Base-by-base conservation (phyloP, 148 eudicot genomes). In the Polygonum maritimum region DNA sequence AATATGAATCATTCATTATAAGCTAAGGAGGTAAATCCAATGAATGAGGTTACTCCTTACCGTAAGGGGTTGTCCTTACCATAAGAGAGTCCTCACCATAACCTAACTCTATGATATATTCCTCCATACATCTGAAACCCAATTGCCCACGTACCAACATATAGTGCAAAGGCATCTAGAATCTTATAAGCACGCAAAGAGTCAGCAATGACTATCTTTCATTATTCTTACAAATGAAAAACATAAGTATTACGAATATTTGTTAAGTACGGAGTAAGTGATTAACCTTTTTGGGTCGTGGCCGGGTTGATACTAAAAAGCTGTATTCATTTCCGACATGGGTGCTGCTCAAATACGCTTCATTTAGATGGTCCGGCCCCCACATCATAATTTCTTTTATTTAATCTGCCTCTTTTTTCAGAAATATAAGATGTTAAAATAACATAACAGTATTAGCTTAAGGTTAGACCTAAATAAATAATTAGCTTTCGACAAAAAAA, bases 251-350 rank as follows among this genome's bases (percentile, higher is more conserved):
- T 26, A 26, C 31, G 31, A 26, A 26, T 31, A 45, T 11, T 15
- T 40, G 57, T 49, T 15, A 49, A 49, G 18, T n/a, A n/a, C n/a
- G n/a, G n/a, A n/a, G n/a, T 49, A 75, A 57, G 58, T 6, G 31
- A 26, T 26, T 26, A 2, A 63, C 14, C 39, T 45, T 35, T 35
- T 51, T 35, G 70, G n/a, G 41, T 71, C 69, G 75, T 75, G 33
- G n/a, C n/a, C n/a, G n/a, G 78, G 70, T 57, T 74, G 75, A 73
- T 69, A 45, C 41, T 14, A 67, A 47, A 79, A 16, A 21, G 79
- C 77, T 76, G 82, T 41, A 72, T 45, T n/a, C n/a, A n/a, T n/a
- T n/a, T 84, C 84, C 87, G 82, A 84, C 87, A 84, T 52, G 26
- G 81, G 84, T 81, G 77, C 86, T 78, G 80, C 48, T 76, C 58